Conservation (phyloP, 768 basidiomycete species). For the Tulasnella sp. region DNA sequence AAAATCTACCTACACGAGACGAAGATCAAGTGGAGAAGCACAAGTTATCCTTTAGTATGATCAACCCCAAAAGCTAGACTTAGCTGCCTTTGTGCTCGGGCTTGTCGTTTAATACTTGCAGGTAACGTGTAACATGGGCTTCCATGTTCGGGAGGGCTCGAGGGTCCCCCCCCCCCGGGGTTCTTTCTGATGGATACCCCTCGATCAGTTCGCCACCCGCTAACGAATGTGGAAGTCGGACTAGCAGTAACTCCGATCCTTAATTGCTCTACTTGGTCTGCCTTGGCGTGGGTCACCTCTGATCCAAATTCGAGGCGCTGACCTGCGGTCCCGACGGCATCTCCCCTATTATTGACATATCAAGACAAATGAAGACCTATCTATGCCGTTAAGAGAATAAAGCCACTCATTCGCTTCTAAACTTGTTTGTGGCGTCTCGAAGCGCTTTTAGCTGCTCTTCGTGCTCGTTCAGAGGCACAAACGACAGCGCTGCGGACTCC, state of each 20-base stretch:
- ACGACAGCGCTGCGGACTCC: slow-evolving; percentile 7
- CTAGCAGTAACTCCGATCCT: slow-evolving; percentile 6
- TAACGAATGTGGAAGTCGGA: background rate
- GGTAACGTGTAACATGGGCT: background rate
- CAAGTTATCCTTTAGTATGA: background rate
- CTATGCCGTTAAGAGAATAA: slow-evolving; percentile 8
- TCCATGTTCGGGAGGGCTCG: slow-evolving; percentile 1
- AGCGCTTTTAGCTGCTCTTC: background rate
- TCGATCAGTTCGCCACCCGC: slow-evolving; percentile 14
- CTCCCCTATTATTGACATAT: slow-evolving; percentile 8
- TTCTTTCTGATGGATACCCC: background rate
- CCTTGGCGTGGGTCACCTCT: background rate
- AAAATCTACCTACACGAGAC: slow-evolving; percentile 10
- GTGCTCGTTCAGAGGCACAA: slow-evolving; percentile 12
- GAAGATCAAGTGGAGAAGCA: slow-evolving; percentile 4
- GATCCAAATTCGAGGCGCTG: background rate
- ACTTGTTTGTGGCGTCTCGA: background rate
- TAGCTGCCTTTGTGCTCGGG: background rate
- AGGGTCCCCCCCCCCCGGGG: background rate
- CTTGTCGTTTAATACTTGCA: background rate
- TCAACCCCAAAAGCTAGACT: background rate
- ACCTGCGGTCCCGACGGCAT: slow-evolving; percentile 11
- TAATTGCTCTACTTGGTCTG: background rate
- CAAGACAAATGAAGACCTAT: background rate
- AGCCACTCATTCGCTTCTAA: background rate